Percentiles rank a stretch among this genome's conserved stretches.
phyloP scores from a whole-genome alignment of 139 green algal genomes.

The Chlorella sp. region DNA sequence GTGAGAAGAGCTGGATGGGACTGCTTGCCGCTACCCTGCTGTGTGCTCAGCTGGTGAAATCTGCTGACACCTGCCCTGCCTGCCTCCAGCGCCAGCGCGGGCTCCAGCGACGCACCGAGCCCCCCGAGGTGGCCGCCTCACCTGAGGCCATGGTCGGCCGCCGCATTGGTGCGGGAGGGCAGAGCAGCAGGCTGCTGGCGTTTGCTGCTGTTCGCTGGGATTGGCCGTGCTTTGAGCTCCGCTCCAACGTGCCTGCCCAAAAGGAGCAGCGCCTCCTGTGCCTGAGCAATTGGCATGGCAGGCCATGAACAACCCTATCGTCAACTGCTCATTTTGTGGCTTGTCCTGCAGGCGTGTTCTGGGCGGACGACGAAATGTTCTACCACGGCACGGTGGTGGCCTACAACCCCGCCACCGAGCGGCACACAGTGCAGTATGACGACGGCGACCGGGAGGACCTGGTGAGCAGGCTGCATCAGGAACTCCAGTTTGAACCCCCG shows the following conservation, averaged over 20 bases:
- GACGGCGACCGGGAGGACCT: slow-evolving; percentile 8
- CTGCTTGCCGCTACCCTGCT: neutral
- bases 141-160: slow-evolving; percentile 5
- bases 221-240: too few species aligned
- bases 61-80: neutral
- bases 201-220: neutral
- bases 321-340: too few species aligned
- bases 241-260: too few species aligned
- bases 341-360: slow-evolving; percentile 16
- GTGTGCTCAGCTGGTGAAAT: neutral
- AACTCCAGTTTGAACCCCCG: too few species aligned
- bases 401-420: neutral
- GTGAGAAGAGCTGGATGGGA: too few species aligned
- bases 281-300: too few species aligned
- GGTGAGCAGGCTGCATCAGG: too few species aligned
- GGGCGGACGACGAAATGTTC: neutral
- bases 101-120: neutral
- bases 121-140: neutral
- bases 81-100: neutral
- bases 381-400: neutral
- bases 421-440: slow-evolving; percentile 14
- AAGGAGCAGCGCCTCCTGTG: too few species aligned
- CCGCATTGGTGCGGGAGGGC: neutral
- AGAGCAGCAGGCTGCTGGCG: neutral
- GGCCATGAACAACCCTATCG: too few species aligned